Evolutionary conservation across 2,329 filamentous ascomycete species (phyloP).

Genomic region (Epichloe hybrida): DNA sequence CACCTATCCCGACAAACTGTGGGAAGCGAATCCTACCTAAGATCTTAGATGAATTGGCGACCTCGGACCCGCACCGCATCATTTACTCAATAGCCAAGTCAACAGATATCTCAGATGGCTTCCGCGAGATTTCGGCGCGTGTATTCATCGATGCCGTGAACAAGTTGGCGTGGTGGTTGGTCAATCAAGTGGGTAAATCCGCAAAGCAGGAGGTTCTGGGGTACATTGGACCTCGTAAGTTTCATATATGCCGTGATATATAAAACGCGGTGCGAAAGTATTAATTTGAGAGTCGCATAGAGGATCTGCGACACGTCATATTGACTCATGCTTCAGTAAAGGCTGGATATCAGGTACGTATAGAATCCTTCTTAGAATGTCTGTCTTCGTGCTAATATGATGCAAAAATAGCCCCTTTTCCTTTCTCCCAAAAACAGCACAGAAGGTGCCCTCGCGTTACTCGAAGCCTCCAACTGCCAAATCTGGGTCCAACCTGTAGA

Average conservation of each 20-base stretch:
- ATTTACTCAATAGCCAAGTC: conserved; percentile 13
- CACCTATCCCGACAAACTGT: not conserved
- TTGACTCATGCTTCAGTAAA: conserved; percentile 17
- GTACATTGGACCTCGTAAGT: conserved; percentile 22
- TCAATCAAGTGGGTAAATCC: conserved; percentile 8
- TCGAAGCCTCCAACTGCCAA: conserved; percentile 18
- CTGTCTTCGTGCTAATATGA: not conserved
- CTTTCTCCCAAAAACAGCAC: conserved; percentile 21
- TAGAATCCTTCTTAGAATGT: not conserved
- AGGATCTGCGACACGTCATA: conserved; percentile 18
- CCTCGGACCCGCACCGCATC: conserved; percentile 12
- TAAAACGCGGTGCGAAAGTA: not conserved
- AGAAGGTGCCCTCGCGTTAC: conserved; percentile 18
- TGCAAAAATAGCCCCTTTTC: conserved; percentile 16
- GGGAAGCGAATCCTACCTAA: conserved; percentile 15
- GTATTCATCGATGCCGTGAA: conserved; percentile 15
- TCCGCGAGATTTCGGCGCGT: conserved; percentile 13
- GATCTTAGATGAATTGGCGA: conserved; percentile 16
- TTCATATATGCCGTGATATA: not conserved
- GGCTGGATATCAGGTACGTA: not conserved
- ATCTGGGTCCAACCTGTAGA: conserved; percentile 17
- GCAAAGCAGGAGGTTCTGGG: conserved; percentile 12
- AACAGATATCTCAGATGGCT: conserved; percentile 7
- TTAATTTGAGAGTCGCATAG: conserved; percentile 5
- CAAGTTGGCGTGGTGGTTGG: conserved; percentile 19